A percentile compares a stretch with the other conserved stretches of the same genome.
phyloP scores from a whole-genome alignment of 2,329 filamentous ascomycete genomes.

The Clathrospora elynae region DNA sequence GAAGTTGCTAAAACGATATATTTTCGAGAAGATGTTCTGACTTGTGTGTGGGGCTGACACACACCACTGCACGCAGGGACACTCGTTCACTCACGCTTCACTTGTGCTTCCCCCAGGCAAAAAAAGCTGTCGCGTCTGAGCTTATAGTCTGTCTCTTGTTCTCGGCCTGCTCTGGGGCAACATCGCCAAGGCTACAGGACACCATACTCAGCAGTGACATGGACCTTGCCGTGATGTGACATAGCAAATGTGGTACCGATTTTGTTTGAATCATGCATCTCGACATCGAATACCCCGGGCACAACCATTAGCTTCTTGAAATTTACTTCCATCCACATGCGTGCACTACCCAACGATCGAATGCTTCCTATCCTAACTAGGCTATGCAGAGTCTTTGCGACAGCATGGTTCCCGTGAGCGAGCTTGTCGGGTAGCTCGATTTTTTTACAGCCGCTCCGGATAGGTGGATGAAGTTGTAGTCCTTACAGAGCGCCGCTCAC shows the following conservation, averaged over 20 bases:
- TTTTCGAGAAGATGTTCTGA: too few relatives aligned
- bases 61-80: too few relatives aligned
- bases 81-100: too few relatives aligned
- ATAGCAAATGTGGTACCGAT: background rate
- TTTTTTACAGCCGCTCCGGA: conserved; percentile 3
- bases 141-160: too few relatives aligned
- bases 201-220: conserved; percentile 3
- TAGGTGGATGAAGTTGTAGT: conserved; percentile 14
- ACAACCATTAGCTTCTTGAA: conserved; percentile 9
- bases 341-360: background rate
- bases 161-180: too few relatives aligned
- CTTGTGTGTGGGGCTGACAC: too few relatives aligned
- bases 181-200: too few relatives aligned
- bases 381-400: conserved; percentile 5
- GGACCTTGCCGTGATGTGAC: background rate
- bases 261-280: background rate
- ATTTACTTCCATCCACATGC: conserved; percentile 8
- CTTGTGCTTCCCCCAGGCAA: too few relatives aligned
- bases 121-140: too few relatives aligned
- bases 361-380: background rate
- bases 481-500: conserved; percentile 13
- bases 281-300: conserved; percentile 4
- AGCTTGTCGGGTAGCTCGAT: conserved; percentile 12
- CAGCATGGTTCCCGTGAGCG: conserved; percentile 10
- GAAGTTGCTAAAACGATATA: too few relatives aligned